These are phyloP conservation scores for Fusarium sp. DNA, from an alignment of 2,329 filamentous ascomycete species.

Conservation along the genomic window DNA sequence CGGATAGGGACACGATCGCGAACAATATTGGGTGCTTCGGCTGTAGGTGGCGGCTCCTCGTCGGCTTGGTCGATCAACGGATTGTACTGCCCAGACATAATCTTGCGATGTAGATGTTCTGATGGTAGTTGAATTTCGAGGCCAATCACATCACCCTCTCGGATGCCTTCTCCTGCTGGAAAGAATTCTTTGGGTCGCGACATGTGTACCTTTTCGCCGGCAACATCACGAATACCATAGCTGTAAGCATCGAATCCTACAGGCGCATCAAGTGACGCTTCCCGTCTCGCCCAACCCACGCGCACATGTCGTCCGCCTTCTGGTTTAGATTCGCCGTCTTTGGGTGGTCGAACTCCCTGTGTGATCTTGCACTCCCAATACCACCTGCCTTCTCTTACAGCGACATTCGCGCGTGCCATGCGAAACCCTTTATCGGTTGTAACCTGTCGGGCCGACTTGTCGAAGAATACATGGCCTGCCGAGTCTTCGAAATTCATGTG, in stretches of 20 bases:
- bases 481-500: conserved; percentile 94
- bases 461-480: conserved; percentile 85
- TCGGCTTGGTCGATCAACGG: conserved; percentile 78
- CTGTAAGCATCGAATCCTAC: conserved; percentile 93
- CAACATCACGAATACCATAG: conserved; percentile 89
- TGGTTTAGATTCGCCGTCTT: conserved; percentile 56
- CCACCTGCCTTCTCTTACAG: conserved; percentile 86
- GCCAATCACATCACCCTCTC: conserved; percentile 93
- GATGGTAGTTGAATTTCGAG: conserved; percentile 92
- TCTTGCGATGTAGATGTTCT: conserved; percentile 84
- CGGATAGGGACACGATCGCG: conserved; percentile 95
- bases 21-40: conserved; percentile 81
- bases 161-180: conserved; percentile 78
- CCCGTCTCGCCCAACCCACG: conserved; percentile 85
- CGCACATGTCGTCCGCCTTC: conserved; percentile 74
- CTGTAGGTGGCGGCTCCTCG: conserved; percentile 63
- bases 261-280: conserved; percentile 83
- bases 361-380: conserved; percentile 96
- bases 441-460: conserved; percentile 77
- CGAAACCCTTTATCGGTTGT: conserved; percentile 94
- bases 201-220: conserved; percentile 92
- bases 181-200: conserved; percentile 94
- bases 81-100: conserved; percentile 89
- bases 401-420: conserved; percentile 90
- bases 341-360: conserved; percentile 68